phyloP scores from a whole-genome alignment of 1,139 yeast genomes.

The Taiozyma sp. region DNA sequence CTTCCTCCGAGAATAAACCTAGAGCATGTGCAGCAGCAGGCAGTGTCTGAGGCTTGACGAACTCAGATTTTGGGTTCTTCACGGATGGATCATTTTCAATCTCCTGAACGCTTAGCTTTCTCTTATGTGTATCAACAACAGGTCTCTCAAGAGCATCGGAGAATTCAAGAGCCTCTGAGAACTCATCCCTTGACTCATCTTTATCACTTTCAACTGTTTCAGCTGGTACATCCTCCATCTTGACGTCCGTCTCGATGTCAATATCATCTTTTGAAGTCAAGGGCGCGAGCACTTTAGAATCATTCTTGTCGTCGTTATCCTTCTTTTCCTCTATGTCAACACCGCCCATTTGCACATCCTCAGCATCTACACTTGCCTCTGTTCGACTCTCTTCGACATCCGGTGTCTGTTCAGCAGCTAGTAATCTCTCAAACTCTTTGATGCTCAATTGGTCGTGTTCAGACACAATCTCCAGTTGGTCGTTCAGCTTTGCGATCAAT shows the following conservation, averaged over 20 bases:
- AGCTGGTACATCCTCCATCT: constrained; percentile 15
- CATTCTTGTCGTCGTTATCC: constrained; percentile 4
- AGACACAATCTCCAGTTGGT: constrained; percentile 45
- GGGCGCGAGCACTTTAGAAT: constrained; percentile 1
- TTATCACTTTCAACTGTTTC: constrained; percentile 16
- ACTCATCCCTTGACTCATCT: constrained; percentile 4
- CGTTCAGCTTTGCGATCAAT: constrained; percentile 42
- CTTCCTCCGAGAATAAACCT: constrained; percentile 62
- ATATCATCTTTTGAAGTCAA: constrained; percentile 5
- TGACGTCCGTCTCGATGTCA: background rate
- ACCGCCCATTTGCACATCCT: constrained; percentile 11
- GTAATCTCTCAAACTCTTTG: constrained; percentile 12
- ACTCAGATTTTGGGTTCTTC: constrained; percentile 75
- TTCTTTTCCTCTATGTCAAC: constrained; percentile 6
- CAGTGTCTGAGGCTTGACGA: constrained; percentile 66
- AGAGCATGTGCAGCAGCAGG: constrained; percentile 65
- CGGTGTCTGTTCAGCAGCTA: constrained; percentile 1
- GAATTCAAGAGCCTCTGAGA: constrained; percentile 1
- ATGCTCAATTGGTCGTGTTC: constrained; percentile 39
- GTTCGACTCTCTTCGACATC: constrained; percentile 8
- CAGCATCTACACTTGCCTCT: constrained; percentile 17
- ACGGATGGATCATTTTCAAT: constrained; percentile 56
- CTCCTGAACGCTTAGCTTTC: constrained; percentile 21
- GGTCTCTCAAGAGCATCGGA: constrained; percentile 11
- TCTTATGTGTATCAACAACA: constrained; percentile 13